Base-by-base conservation (phyloP, 768 basidiomycete species). In the Cantharellus cinnabarinus region DNA sequence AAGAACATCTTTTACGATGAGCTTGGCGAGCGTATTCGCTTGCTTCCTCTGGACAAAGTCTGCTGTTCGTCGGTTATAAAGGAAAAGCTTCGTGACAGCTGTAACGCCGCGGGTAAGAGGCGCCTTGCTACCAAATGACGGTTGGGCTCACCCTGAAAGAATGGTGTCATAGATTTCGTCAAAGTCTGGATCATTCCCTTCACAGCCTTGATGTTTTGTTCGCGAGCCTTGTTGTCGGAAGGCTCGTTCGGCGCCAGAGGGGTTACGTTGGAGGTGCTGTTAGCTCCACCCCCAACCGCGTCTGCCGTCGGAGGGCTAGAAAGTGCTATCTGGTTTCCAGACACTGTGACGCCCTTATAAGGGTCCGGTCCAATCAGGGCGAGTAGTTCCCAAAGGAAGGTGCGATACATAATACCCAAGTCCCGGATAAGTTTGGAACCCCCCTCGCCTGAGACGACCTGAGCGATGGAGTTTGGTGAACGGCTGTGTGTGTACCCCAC, bases 41-140 rank as follows among this genome's bases (percentile, higher is more conserved):
- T 87, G 85, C 66, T 83, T 82, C 69, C 79, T 84, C 67, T 93
- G 89, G 14, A 74, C 65, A 2, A 76, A 61, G 65, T 94, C 90
- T 5, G 80, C 77, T 65, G 80, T 87, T 20, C 89, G 79, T 61
- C 88, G 76, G 7, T 80, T 80, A 66, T 88, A 81, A 39, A 69
- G 63, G 69, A 93, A 85, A 69, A 93, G 76, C 70, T 90, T 89
- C 61, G 89, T 82, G 65, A 89, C 79, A 10, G 89, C 89, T 91
- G 58, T 53, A 50, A n/a, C 7, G 51, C 60, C 29, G 63, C 41
- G 50, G 58, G 35, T 56, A 59, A 52, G 39, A 7, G 37, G 42
- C 34, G 14, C 15, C 57, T 44, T 56, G 38, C 50, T n/a, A 61
- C 15, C 2, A 56, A 2, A 5, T 4, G 2, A 29, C 14, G 34